These are phyloP conservation scores for Trifolium fragiferum DNA, from an alignment of 306 rosid species.

Conservation along the genomic window DNA sequence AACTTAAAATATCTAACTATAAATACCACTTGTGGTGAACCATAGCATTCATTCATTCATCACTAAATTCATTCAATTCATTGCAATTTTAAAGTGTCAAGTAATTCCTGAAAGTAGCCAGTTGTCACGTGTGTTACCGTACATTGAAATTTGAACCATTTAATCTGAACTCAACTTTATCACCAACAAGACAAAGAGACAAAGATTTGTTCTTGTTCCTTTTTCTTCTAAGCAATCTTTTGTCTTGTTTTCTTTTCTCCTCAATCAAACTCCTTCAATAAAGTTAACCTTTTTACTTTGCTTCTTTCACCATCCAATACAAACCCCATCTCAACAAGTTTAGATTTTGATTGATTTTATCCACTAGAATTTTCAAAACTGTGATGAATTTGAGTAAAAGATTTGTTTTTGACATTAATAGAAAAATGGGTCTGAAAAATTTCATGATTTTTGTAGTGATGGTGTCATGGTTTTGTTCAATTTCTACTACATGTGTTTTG, in stretches of 20 bases:
- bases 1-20: too few species aligned
- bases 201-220: neutral
- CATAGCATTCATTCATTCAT: too few species aligned
- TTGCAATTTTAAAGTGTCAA: too few species aligned
- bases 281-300: neutral
- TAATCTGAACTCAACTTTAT: neutral
- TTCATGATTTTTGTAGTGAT: constrained; percentile 25
- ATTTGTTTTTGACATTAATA: constrained; percentile 27
- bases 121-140: neutral
- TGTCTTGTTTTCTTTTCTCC: neutral
- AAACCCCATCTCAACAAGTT: constrained; percentile 28
- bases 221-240: neutral
- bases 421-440: constrained; percentile 32
- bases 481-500: constrained; percentile 42
- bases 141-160: neutral
- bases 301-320: neutral
- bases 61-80: too few species aligned
- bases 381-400: constrained; percentile 10
- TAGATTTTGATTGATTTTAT: constrained; percentile 19
- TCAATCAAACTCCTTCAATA: neutral
- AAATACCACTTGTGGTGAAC: too few species aligned
- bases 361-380: constrained; percentile 4
- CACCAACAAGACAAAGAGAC: neutral
- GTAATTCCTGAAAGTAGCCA: neutral
- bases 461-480: constrained; percentile 21